phyloP scores from a whole-genome alignment of 495 filamentous ascomycete species.

The Sabuloglossum arenarium region DNA sequence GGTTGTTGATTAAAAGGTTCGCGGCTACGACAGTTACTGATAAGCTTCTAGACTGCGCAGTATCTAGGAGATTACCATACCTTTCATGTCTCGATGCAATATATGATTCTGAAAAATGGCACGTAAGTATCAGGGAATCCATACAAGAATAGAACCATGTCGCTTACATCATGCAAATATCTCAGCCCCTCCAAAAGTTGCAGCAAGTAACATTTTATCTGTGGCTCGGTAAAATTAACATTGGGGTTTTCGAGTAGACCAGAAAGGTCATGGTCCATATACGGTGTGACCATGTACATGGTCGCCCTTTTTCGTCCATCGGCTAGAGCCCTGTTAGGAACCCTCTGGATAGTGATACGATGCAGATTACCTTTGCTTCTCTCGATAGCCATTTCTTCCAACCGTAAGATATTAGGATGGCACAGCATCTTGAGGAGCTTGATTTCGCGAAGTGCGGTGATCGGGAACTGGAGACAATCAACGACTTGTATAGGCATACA shows the following conservation, averaged over 20 bases:
- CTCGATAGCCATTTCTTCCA: constrained; percentile 95
- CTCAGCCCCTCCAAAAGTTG: constrained; percentile 77
- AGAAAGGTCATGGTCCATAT: constrained; percentile 97
- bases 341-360: neutral
- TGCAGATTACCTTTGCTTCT: constrained; percentile 32
- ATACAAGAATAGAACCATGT: neutral
- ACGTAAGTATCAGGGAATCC: neutral
- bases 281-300: constrained; percentile 97
- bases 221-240: constrained; percentile 64
- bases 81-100: constrained; percentile 93
- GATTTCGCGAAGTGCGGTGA: constrained; percentile 70
- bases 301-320: constrained; percentile 68
- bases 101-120: constrained; percentile 39
- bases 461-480: constrained; percentile 37
- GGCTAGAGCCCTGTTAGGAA: constrained; percentile 11
- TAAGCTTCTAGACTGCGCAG: constrained; percentile 12
- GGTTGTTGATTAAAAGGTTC: constrained; percentile 91
- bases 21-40: constrained; percentile 32
- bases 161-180: constrained; percentile 61
- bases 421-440: constrained; percentile 88
- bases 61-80: constrained; percentile 11
- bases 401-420: constrained; percentile 66
- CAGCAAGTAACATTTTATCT: constrained; percentile 96
- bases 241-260: constrained; percentile 87
- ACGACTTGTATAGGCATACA: neutral